These are phyloP conservation scores for Penicillium ucsense DNA, from an alignment of 495 filamentous ascomycete genomes.

Conservation along the genomic window DNA sequence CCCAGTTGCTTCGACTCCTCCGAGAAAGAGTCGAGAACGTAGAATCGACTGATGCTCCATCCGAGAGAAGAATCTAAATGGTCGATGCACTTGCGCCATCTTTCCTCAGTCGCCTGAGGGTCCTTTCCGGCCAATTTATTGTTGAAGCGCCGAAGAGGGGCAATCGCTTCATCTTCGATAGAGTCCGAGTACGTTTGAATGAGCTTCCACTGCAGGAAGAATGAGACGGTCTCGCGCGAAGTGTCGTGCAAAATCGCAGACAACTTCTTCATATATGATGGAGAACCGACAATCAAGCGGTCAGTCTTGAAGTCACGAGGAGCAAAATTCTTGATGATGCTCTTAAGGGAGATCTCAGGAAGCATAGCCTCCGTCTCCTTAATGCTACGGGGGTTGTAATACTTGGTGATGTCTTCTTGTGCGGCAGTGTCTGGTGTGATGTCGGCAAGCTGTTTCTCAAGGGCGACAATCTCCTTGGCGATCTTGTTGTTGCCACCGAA, in stretches of 20 bases:
- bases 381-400: slow-evolving; percentile 47
- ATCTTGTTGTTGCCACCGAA: slow-evolving; percentile 19
- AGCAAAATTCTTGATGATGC: slow-evolving; percentile 43
- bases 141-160: slow-evolving; percentile 48
- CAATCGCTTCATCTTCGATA: slow-evolving; percentile 49
- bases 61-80: slow-evolving; percentile 46
- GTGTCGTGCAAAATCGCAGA: slow-evolving; percentile 39
- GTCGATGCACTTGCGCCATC: slow-evolving; percentile 60
- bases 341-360: slow-evolving; percentile 44
- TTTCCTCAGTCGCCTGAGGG: slow-evolving; percentile 50
- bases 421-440: slow-evolving; percentile 49
- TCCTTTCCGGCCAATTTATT: slow-evolving; percentile 51
- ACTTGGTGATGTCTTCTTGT: slow-evolving; percentile 48
- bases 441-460: slow-evolving; percentile 53
- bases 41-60: slow-evolving; percentile 58
- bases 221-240: slow-evolving; percentile 37
- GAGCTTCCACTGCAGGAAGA: slow-evolving; percentile 54
- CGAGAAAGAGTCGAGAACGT: slow-evolving; percentile 54
- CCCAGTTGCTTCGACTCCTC: slow-evolving; percentile 53
- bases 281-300: slow-evolving; percentile 49
- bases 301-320: slow-evolving; percentile 39
- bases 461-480: slow-evolving; percentile 40
- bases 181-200: slow-evolving; percentile 39
- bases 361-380: slow-evolving; percentile 41
- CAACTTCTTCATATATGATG: slow-evolving; percentile 43